Evolutionary conservation across 176 grass and related monocot species (phyloP), one percentile per base, ranked within the genome.

Genomic region (Raddia guianensis): DNA sequence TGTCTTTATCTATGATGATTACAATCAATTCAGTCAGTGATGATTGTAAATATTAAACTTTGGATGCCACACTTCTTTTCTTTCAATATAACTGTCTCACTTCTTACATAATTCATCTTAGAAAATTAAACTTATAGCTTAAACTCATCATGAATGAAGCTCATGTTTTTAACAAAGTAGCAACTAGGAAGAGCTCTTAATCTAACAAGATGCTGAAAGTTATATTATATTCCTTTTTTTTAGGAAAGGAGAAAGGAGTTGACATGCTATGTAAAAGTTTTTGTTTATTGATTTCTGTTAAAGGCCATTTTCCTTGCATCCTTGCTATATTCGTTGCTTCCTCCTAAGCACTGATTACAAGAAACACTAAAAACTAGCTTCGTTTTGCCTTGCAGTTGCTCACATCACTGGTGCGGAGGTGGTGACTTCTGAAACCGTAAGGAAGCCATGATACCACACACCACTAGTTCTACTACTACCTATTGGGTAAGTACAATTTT

Each of bases 401-500:
- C 59, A 87, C 90, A 58, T 94, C 90, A 3, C 84, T 98, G 71
- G 95, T 94, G 42, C 80, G 92, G 66, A 93, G 92, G 72, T 94
- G 92, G 95, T 92, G 84, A 93, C 40, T 0, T 67, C 67, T 43
- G 20, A 89, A 56, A 48, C 52, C 43, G 5, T 5, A 46, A 70
- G 6, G 18, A 32, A 0, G 46, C 8, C 11, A 68, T 21, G 34
- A 56, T 70, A 21, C 55, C 18, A 12, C 21, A 8, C 2, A 12
- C 6, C 71, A 11, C 80, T 54, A 27, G 66, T 40, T 40, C 58
- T 66, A 78, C 33, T 47, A 78, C 59, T 43, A 19, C 49, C 81
- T 80, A 4, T 72, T 44, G 40, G 82, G 83, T 89, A 89, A 86
- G 58, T 89, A 86, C 44, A 78, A 86, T 86, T 89, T 89, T 89